A percentile compares a stretch with the other conserved stretches of the same genome.
These are phyloP conservation scores for Kodamaea lidongshanica DNA, from an alignment of 805 yeast genomes.

Conservation along the genomic window DNA sequence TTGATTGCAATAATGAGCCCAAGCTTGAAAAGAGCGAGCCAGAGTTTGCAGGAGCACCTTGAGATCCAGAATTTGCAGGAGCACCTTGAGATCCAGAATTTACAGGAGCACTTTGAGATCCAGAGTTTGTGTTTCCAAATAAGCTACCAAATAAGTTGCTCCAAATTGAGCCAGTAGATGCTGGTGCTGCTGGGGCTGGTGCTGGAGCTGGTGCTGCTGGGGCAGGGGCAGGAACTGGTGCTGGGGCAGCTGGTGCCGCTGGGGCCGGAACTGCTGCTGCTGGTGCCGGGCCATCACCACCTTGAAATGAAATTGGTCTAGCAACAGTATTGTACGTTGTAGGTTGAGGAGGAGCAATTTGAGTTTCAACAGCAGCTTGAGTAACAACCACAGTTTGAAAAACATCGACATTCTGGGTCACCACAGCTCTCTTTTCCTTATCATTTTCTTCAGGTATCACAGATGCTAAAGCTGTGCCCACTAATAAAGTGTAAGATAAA, in stretches of 20 bases:
- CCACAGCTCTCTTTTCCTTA: constrained; percentile 5
- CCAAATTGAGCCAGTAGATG: constrained; percentile 12
- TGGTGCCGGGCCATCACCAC: constrained; percentile 8
- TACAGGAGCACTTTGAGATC: constrained; percentile 1
- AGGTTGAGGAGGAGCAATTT: constrained; percentile 1
- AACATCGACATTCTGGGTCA: constrained; percentile 2
- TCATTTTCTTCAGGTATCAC: constrained; percentile 6
- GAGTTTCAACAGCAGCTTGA: not conserved
- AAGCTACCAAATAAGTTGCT: constrained; percentile 10
- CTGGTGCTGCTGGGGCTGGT: constrained; percentile 22
- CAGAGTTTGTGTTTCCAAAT: constrained; percentile 7
- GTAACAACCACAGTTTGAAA: constrained; percentile 2
- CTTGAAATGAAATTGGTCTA: constrained; percentile 6
- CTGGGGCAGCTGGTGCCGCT: constrained; percentile 6
- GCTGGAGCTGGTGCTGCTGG: constrained; percentile 20
- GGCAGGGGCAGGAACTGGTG: constrained; percentile 14
- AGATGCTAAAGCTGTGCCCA: constrained; percentile 7
- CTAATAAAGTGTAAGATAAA: constrained; percentile 6
- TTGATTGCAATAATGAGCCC: constrained; percentile 2
- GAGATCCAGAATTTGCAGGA: constrained; percentile 2
- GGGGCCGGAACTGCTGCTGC: constrained; percentile 4
- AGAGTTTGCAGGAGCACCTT: constrained; percentile 1
- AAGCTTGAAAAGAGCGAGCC: not conserved
- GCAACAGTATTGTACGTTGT: constrained; percentile 4
- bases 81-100: not conserved